Evolutionary conservation across 2,329 filamentous ascomycete genomes (phyloP), one percentile per base, ranked within the genome.

Genomic region (Fusarium protoensiforme): DNA sequence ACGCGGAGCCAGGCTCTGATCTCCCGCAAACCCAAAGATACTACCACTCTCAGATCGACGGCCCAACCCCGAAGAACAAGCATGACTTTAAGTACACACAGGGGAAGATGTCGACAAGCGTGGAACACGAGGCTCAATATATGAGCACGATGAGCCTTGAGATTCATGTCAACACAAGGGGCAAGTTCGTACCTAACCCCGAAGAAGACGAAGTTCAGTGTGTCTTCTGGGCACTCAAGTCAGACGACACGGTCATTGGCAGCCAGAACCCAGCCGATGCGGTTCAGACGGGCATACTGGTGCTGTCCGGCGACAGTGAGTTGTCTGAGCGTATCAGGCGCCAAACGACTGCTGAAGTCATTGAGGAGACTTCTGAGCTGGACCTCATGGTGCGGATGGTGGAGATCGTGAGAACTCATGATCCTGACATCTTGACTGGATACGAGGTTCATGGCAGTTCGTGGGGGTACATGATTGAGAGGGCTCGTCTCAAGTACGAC

Each of bases 71-170:
- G 61, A 93, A 89, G 79, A 93, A 94, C 77, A 92, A 90, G 69
- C 88, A 96, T 79, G 94, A 93, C 0, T 96, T 95, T 85, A 96
- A 95, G 79, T 97, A 93, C 80, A 94, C 93, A 0, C 94, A 95
- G 75, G 93, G 92, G 78, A 87, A 89, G 69, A 90, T 91, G 74
- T 92, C 92, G 2, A 93, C 92, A 0, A 94, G 91, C 74, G 91
- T 97, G 20, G 90, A 94, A 77, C 93, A 96, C 74, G 94, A 97
- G 80, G 91, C 91, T 4, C 93, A 96, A 75, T 97, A 98, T 80
- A 98, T 99, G 96, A 98, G 94, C 75, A 94, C 93, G 20, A 95
- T 99, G 94, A 97, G 95, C 74, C 83, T 99, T 8, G 96, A 99
- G 80, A 84, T 98, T 6, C 96, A 99, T 79, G 92, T 97, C 70